Conservation (phyloP, 352 stramenopile species). For the Phytopythium vexans region DNA sequence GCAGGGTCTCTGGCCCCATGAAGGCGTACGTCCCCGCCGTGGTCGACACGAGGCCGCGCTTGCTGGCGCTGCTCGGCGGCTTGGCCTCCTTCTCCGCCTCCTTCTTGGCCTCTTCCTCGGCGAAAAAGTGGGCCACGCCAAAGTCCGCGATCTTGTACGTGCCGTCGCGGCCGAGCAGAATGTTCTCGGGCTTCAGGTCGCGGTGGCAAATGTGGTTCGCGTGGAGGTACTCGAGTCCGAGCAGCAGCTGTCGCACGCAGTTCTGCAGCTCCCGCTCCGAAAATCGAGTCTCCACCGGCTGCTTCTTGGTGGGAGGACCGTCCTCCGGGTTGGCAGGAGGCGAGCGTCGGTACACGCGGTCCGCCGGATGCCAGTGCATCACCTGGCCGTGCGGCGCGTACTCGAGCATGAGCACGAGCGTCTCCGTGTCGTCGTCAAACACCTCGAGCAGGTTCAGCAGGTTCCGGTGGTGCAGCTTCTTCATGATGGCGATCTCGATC, state of each 20-base stretch:
- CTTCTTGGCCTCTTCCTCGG: constrained; percentile 34
- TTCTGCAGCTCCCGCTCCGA: constrained; percentile 48
- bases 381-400: constrained; percentile 79
- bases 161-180: constrained; percentile 61
- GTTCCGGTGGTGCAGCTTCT: constrained; percentile 79
- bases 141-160: constrained; percentile 86
- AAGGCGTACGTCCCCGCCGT: constrained; percentile 85
- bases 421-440: constrained; percentile 81
- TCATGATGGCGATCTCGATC: constrained; percentile 88
- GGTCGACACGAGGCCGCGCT: constrained; percentile 73
- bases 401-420: constrained; percentile 82
- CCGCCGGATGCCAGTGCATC: constrained; percentile 77
- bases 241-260: constrained; percentile 70
- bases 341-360: constrained; percentile 54
- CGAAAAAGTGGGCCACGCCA: constrained; percentile 81
- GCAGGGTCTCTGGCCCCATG: constrained; percentile 81
- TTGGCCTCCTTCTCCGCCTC: constrained; percentile 12
- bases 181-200: constrained; percentile 86
- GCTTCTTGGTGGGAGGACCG: constrained; percentile 11
- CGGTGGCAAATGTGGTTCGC: constrained; percentile 86
- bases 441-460: constrained; percentile 80
- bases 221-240: constrained; percentile 82
- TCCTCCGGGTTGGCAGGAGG: constrained; percentile 1
- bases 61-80: constrained; percentile 12
- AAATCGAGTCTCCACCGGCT: constrained; percentile 28